phyloP scores from a whole-genome alignment of 495 filamentous ascomycete genomes.

The Penicillium flavigenum region DNA sequence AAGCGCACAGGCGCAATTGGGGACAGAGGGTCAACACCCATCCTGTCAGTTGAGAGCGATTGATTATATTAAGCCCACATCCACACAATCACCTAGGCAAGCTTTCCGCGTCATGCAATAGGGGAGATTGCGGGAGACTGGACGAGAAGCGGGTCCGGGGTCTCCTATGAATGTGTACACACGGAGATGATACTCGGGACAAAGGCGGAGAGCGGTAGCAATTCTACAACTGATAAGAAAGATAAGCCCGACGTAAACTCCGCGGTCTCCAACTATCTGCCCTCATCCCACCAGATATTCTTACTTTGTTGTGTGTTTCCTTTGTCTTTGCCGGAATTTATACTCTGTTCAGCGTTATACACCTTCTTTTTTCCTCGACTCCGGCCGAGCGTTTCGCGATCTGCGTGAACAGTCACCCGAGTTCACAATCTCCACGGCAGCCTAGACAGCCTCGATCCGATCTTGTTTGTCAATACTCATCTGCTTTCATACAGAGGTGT shows the following conservation, averaged over 20 bases:
- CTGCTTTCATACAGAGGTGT: neutral
- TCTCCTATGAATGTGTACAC: neutral
- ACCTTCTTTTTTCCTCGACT: neutral
- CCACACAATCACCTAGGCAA: conserved; percentile 26
- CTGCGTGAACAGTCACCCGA: neutral
- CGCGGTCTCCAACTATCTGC: conserved; percentile 12
- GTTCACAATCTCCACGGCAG: neutral
- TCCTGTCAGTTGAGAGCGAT: conserved; percentile 51
- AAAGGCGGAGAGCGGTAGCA: conserved; percentile 1
- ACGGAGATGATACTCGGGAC: neutral
- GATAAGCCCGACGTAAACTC: conserved; percentile 14
- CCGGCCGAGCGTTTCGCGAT: neutral
- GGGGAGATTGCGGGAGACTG: conserved; percentile 7
- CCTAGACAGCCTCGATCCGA: conserved; percentile 4
- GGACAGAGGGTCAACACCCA: conserved; percentile 83
- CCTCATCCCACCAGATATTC: neutral
- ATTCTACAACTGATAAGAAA: conserved; percentile 3
- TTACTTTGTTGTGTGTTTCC: neutral
- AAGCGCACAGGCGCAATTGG: conserved; percentile 88
- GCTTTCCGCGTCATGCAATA: conserved; percentile 29
- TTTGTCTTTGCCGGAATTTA: neutral
- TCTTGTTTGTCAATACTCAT: neutral
- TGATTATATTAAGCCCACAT: conserved; percentile 38
- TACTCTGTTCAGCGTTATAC: neutral
- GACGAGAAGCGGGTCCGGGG: neutral